Conservation (phyloP, 257 asterid genomes). For the Plantago ovata region DNA sequence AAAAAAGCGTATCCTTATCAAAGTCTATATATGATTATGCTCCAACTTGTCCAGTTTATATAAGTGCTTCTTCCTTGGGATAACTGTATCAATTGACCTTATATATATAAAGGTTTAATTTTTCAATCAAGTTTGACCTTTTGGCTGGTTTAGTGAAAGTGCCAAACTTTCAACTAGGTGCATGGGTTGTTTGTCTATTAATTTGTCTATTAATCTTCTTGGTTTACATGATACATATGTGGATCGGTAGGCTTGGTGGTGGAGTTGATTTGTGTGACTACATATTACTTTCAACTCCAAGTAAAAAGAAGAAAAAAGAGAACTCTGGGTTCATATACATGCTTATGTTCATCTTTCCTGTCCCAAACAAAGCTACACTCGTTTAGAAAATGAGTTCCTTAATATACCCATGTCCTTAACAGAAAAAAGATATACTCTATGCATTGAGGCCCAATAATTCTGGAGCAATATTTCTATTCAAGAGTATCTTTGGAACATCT, state of each 20-base stretch:
- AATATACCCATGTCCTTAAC: slow-evolving; percentile 29
- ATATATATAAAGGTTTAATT: too few relatives aligned
- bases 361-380: slow-evolving; percentile 10
- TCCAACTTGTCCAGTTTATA: background rate
- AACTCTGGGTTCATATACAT: too few relatives aligned
- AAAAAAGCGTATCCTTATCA: slow-evolving; percentile 73
- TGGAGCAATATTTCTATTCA: slow-evolving; percentile 64
- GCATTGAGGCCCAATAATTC: slow-evolving; percentile 52
- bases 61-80: background rate
- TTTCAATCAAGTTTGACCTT: background rate
- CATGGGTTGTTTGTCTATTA: background rate
- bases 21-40: slow-evolving; percentile 2
- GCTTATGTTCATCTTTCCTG: background rate
- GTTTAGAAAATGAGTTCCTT: slow-evolving; percentile 9
- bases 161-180: too few relatives aligned
- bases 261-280: slow-evolving; percentile 12
- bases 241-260: slow-evolving; percentile 1
- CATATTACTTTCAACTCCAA: slow-evolving; percentile 11
- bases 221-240: background rate
- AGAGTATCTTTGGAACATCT: slow-evolving; percentile 52
- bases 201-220: background rate
- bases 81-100: too few relatives aligned
- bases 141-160: background rate
- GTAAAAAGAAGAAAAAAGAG: too few relatives aligned
- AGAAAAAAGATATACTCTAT: slow-evolving; percentile 64